Evolutionary conservation across 2,329 filamentous ascomycete genomes (phyloP).

Genomic region (Curvularia verruculosa): DNA sequence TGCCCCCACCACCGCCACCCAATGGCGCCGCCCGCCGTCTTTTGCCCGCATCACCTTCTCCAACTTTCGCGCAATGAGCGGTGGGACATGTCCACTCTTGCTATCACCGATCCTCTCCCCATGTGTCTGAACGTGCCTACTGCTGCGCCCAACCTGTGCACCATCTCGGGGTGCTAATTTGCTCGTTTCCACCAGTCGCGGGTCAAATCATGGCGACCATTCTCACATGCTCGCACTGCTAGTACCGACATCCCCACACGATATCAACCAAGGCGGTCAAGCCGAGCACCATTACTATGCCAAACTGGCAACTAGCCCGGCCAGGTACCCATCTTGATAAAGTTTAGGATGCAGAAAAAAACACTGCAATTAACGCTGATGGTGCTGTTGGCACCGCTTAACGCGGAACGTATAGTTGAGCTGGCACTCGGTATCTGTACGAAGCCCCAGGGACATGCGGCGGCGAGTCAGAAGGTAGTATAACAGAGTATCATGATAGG

Average conservation of each 20-base stretch:
- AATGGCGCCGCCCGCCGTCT: conserved; percentile 27
- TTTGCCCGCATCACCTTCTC: conserved; percentile 22
- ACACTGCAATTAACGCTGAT: background rate
- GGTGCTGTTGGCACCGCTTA: conserved; percentile 8
- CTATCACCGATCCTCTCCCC: conserved; percentile 14
- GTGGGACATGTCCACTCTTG: conserved; percentile 27
- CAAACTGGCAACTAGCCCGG: conserved; percentile 15
- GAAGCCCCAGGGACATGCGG: conserved; percentile 1
- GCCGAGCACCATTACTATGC: conserved; percentile 4
- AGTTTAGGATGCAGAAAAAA: background rate
- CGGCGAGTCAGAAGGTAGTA: background rate
- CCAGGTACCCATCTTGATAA: conserved; percentile 1
- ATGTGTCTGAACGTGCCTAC: background rate
- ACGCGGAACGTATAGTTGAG: conserved; percentile 2
- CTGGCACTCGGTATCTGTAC: conserved; percentile 1
- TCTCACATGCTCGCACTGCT: conserved; percentile 1
- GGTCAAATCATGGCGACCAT: background rate
- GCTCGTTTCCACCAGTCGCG: conserved; percentile 12
- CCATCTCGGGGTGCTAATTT: background rate
- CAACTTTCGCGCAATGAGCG: conserved; percentile 20
- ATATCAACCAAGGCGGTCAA: conserved; percentile 10
- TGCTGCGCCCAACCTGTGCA: background rate
- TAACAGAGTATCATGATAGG: background rate
- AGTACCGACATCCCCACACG: background rate
- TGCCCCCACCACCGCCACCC: conserved; percentile 25